Evolutionary conservation across 257 asterid species (phyloP).

Genomic region (Penstemon barbatus): DNA sequence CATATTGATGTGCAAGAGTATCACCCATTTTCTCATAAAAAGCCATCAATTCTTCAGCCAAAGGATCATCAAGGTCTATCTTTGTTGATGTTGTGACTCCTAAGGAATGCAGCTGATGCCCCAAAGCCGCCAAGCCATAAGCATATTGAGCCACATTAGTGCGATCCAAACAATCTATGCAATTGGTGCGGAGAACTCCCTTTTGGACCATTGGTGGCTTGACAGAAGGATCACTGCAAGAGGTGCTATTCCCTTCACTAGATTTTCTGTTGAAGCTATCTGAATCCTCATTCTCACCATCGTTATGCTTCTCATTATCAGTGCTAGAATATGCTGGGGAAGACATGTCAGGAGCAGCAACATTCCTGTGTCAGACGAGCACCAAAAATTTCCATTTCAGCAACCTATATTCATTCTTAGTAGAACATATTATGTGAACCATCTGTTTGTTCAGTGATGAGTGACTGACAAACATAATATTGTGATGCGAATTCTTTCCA

Average conservation of each 20-base stretch:
- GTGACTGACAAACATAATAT: conserved; percentile 6
- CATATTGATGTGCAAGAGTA: conserved; percentile 97
- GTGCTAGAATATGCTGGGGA: conserved; percentile 34
- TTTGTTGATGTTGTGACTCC: conserved; percentile 64
- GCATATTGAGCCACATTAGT: conserved; percentile 99
- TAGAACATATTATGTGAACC: background rate
- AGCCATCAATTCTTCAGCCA: conserved; percentile 89
- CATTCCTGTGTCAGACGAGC: conserved; percentile 47
- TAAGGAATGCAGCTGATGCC: conserved; percentile 75
- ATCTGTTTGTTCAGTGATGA: background rate
- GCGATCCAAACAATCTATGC: conserved; percentile 98
- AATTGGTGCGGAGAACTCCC: conserved; percentile 95
- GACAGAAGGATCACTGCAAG: conserved; percentile 46
- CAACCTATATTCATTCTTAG: conserved; percentile 4
- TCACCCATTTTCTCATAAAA: conserved; percentile 98
- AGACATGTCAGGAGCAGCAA: conserved; percentile 45
- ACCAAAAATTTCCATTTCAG: conserved; percentile 20
- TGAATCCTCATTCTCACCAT: conserved; percentile 50
- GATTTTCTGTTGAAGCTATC: conserved; percentile 48
- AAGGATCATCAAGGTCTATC: conserved; percentile 92
- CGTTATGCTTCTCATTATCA: conserved; percentile 50
- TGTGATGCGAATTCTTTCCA: conserved; percentile 4
- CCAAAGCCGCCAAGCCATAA: conserved; percentile 92
- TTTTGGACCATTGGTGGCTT: conserved; percentile 65
- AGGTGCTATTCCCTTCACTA: conserved; percentile 36